phyloP scores from a whole-genome alignment of 2,329 filamentous ascomycete species.

The Epichloe scottii region DNA sequence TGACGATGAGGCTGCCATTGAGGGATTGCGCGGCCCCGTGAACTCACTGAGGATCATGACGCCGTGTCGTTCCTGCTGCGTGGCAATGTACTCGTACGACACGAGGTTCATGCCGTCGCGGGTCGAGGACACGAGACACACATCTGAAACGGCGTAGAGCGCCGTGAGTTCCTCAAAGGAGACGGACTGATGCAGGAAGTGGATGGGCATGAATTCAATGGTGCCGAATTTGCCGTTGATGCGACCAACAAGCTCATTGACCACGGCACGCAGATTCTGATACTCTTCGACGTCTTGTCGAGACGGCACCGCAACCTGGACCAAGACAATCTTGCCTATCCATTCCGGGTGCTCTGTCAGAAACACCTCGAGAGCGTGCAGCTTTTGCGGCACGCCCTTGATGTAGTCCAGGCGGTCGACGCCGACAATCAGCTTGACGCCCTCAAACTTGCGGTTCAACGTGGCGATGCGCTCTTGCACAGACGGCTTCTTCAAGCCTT shows the following conservation, averaged over 20 bases:
- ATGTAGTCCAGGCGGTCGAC: slow-evolving; percentile 97
- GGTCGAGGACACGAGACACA: slow-evolving; percentile 87
- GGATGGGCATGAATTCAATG: slow-evolving; percentile 97
- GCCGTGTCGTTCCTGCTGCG: slow-evolving; percentile 79
- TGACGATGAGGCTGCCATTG: slow-evolving; percentile 87
- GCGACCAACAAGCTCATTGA: slow-evolving; percentile 90
- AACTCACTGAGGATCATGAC: slow-evolving; percentile 95
- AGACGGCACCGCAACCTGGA: slow-evolving; percentile 91
- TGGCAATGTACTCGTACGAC: slow-evolving; percentile 95
- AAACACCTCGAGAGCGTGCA: slow-evolving; percentile 94
- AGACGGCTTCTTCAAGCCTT: slow-evolving; percentile 72
- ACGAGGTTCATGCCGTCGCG: slow-evolving; percentile 98
- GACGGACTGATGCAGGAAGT: slow-evolving; percentile 95
- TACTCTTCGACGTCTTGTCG: slow-evolving; percentile 96
- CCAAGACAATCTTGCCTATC: slow-evolving; percentile 93
- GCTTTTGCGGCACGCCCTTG: slow-evolving; percentile 95
- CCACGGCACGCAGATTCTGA: slow-evolving; percentile 85
- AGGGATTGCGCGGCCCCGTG: slow-evolving; percentile 85
- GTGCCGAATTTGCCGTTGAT: slow-evolving; percentile 97
- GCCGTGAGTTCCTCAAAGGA: slow-evolving; percentile 90
- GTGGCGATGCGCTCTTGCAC: slow-evolving; percentile 80
- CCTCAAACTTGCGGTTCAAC: slow-evolving; percentile 82
- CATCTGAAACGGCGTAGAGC: slow-evolving; percentile 83
- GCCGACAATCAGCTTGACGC: slow-evolving; percentile 91
- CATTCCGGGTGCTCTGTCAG: slow-evolving; percentile 93